Percentiles rank a stretch among this genome's conserved stretches.
Evolutionary conservation across 495 filamentous ascomycete genomes (phyloP).

Genomic region (Penicillium bialowiezense): DNA sequence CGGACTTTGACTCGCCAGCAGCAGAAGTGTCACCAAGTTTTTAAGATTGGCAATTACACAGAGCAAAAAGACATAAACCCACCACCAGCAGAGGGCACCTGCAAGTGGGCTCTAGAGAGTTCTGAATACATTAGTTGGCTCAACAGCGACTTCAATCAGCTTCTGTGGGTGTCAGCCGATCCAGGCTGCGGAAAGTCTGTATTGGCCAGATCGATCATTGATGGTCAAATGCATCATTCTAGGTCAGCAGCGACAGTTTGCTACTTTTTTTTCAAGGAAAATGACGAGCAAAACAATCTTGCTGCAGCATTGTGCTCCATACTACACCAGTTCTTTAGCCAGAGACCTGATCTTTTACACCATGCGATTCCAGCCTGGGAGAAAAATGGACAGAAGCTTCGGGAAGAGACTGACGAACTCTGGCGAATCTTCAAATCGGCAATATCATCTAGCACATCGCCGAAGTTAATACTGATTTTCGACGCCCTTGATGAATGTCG

Average conservation of each 20-base stretch:
- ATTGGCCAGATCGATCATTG: conserved; percentile 33
- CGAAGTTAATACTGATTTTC: conserved; percentile 32
- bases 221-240: conserved; percentile 15
- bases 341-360: conserved; percentile 21
- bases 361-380: conserved; percentile 24
- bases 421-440: conserved; percentile 31
- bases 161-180: conserved; percentile 47
- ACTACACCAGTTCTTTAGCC: conserved; percentile 39
- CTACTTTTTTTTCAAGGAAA: conserved; percentile 49
- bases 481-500: conserved; percentile 45
- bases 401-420: conserved; percentile 21
- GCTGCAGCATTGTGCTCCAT: conserved; percentile 33
- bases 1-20: conserved; percentile 17
- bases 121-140: conserved; percentile 29
- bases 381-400: conserved; percentile 22
- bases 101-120: conserved; percentile 28
- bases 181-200: conserved; percentile 48
- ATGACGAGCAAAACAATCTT: conserved; percentile 31
- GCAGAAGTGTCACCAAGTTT: conserved; percentile 20
- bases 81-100: conserved; percentile 19
- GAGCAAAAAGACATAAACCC: conserved; percentile 30
- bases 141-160: conserved; percentile 17
- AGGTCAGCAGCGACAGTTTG: conserved; percentile 21
- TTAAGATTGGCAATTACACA: conserved; percentile 25
- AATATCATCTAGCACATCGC: conserved; percentile 10